These are phyloP conservation scores for Mangifera indica DNA, from an alignment of 345 rosid genomes.

Conservation along the genomic window DNA sequence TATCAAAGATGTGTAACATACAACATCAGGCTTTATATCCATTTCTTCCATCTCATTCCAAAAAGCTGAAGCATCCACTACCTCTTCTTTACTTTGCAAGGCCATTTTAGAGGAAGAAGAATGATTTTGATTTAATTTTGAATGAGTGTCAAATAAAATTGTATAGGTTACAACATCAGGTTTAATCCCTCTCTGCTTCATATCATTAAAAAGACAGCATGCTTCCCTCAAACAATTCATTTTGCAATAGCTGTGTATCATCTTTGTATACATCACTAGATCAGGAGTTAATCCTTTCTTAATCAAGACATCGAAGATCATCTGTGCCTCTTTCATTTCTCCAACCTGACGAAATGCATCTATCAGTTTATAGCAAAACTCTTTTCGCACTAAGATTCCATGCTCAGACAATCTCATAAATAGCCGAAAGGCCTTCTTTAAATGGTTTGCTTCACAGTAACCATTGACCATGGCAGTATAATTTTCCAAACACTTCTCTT, in stretches of 20 bases:
- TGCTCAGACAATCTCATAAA: conserved; percentile 33
- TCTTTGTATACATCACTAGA: conserved; percentile 52
- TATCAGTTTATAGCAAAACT: conserved; percentile 55
- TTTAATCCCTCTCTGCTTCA: conserved; percentile 57
- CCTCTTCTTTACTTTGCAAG: conserved; percentile 12
- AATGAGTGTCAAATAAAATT: conserved; percentile 50
- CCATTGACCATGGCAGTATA: conserved; percentile 60
- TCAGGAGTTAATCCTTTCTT: conserved; percentile 44
- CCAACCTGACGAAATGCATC: conserved; percentile 42
- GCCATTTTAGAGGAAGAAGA: conserved; percentile 13
- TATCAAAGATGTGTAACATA: conserved; percentile 63
- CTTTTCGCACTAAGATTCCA: conserved; percentile 33
- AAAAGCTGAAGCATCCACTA: conserved; percentile 28
- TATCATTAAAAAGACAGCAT: conserved; percentile 41
- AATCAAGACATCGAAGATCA: conserved; percentile 36
- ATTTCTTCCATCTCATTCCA: conserved; percentile 39
- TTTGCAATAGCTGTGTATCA: conserved; percentile 66
- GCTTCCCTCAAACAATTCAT: conserved; percentile 42
- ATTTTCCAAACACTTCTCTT: conserved; percentile 40
- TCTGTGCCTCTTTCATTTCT: conserved; percentile 39
- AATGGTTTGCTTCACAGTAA: conserved; percentile 46
- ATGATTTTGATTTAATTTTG: conserved; percentile 25
- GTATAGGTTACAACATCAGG: conserved; percentile 67
- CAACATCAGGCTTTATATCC: conserved; percentile 47
- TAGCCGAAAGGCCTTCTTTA: conserved; percentile 41